Evolutionary conservation across 2,329 filamentous ascomycete species (phyloP).

Genomic region (Colletotrichum nymphaeae): DNA sequence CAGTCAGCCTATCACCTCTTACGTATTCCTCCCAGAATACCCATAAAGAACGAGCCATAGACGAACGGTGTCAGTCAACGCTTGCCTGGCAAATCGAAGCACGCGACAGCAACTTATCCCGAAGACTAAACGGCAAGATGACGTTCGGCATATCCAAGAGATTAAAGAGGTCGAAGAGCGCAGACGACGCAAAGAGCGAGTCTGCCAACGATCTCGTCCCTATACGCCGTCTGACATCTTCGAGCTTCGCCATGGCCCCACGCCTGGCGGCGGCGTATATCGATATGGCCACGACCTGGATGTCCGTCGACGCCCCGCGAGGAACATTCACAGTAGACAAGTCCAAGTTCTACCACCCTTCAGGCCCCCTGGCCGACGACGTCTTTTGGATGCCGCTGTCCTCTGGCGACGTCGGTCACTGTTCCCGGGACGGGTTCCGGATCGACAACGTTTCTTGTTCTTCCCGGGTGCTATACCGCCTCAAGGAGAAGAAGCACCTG

Average conservation of each 20-base stretch:
- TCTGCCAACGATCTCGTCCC: too few relatives aligned
- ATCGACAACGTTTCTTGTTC: not conserved
- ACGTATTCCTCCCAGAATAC: too few relatives aligned
- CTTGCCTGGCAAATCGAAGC: too few relatives aligned
- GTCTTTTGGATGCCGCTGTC: slow-evolving; percentile 6
- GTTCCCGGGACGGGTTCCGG: not conserved
- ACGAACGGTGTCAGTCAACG: too few relatives aligned
- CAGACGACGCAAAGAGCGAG: not conserved
- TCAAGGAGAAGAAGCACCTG: not conserved
- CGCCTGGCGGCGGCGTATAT: too few relatives aligned
- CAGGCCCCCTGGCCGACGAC: slow-evolving; percentile 4
- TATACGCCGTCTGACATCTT: not conserved
- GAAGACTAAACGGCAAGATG: not conserved
- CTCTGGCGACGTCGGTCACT: not conserved
- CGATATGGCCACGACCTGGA: not conserved
- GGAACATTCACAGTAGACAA: slow-evolving; percentile 13
- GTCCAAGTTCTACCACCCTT: slow-evolving; percentile 16
- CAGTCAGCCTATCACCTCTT: too few relatives aligned
- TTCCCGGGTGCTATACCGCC: not conserved
- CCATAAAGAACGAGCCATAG: too few relatives aligned
- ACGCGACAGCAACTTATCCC: too few relatives aligned
- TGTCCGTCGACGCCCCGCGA: slow-evolving; percentile 4
- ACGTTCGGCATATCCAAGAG: not conserved
- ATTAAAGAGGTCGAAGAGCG: not conserved
- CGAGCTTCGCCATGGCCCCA: not conserved